These are phyloP conservation scores for Nectriaceae sp. DNA, from an alignment of 2,329 filamentous ascomycete genomes.

Conservation along the genomic window DNA sequence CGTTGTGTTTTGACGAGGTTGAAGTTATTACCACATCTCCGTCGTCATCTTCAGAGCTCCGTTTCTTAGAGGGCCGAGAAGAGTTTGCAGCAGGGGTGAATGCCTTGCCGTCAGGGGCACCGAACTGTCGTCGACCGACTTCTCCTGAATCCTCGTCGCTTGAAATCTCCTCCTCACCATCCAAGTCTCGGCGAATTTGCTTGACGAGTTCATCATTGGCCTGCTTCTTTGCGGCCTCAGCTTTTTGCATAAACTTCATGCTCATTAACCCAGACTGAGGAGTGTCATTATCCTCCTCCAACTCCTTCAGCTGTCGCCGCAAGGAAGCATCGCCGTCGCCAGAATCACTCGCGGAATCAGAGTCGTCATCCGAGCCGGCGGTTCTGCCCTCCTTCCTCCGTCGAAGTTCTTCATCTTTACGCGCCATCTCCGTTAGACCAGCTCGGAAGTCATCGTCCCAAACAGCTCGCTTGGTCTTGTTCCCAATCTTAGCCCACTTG, in stretches of 20 bases:
- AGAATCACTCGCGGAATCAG: conserved; percentile 56
- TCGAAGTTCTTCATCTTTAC: conserved; percentile 79
- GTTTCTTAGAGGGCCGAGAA: conserved; percentile 31
- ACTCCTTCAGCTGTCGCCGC: conserved; percentile 46
- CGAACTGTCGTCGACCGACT: conserved; percentile 72
- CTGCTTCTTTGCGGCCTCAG: conserved; percentile 75
- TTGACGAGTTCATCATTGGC: conserved; percentile 77
- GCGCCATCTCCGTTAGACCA: conserved; percentile 78
- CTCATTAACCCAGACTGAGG: conserved; percentile 70
- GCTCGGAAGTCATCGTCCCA: conserved; percentile 88
- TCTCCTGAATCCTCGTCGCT: conserved; percentile 57
- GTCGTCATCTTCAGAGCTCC: conserved; percentile 27
- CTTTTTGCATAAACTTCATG: conserved; percentile 94
- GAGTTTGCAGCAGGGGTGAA: conserved; percentile 35
- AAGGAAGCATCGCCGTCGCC: conserved; percentile 59
- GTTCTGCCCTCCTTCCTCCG: conserved; percentile 74
- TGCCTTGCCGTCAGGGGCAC: conserved; percentile 43
- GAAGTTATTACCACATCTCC: conserved; percentile 32
- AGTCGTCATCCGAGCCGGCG: conserved; percentile 49
- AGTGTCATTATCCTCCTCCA: conserved; percentile 49
- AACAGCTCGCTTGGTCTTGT: conserved; percentile 74
- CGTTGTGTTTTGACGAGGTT: conserved; percentile 17
- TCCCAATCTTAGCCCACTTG: conserved; percentile 88
- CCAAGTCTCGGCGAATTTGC: conserved; percentile 71
- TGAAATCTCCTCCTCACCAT: conserved; percentile 56